These are phyloP conservation scores for Geotrichum histeridarum DNA, from an alignment of 1,139 yeast genomes.

Conservation along the genomic window DNA sequence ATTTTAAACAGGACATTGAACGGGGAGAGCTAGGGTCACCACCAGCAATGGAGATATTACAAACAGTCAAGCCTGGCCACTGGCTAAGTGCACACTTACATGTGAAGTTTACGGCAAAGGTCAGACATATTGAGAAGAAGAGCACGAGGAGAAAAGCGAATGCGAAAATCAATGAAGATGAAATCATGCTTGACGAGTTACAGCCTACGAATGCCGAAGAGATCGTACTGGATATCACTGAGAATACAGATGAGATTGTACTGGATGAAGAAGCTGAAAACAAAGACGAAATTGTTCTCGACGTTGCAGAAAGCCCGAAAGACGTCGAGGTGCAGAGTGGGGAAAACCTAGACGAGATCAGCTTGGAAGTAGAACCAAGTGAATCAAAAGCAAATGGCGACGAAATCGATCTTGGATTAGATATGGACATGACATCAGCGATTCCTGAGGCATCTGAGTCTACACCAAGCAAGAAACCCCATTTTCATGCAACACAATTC, in stretches of 20 bases:
- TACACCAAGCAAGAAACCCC: background rate
- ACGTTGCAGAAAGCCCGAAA: constrained; percentile 20
- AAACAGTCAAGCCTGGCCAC: constrained; percentile 52
- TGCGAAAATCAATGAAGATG: background rate
- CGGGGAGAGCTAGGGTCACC: constrained; percentile 69
- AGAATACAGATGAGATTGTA: constrained; percentile 6
- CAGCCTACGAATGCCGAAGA: background rate
- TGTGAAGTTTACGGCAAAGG: constrained; percentile 59
- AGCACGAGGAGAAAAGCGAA: background rate
- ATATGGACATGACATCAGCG: background rate
- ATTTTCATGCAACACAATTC: constrained; percentile 47
- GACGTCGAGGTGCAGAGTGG: background rate
- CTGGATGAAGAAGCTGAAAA: constrained; percentile 25
- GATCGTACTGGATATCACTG: constrained; percentile 11
- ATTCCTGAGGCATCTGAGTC: background rate
- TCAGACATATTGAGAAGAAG: constrained; percentile 34
- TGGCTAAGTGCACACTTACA: constrained; percentile 95
- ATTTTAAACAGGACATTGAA: constrained; percentile 58
- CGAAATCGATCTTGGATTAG: constrained; percentile 9
- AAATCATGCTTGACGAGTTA: background rate
- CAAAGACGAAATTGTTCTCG: constrained; percentile 43
- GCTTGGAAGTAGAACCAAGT: too few relatives aligned
- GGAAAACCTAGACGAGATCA: too few relatives aligned
- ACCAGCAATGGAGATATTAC: constrained; percentile 53
- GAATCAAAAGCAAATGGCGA: background rate